Evolutionary conservation across 2,329 filamentous ascomycete genomes (phyloP), one percentile per base, ranked within the genome.

Genomic region (Pseudogymnoascus sp.): DNA sequence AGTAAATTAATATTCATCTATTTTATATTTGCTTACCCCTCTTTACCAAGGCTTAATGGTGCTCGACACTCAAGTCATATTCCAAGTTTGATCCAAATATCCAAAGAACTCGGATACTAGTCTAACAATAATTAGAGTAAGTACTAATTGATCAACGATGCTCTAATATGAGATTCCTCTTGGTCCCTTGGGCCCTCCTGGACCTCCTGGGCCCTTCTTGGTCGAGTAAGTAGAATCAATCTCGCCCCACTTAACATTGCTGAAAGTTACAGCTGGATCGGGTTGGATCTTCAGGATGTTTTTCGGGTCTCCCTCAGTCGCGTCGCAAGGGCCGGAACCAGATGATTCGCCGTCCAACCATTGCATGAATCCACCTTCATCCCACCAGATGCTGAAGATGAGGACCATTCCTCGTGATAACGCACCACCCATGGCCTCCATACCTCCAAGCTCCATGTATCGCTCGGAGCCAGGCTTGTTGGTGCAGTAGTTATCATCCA

Each of bases 241-340:
- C 66, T 86, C 81, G n/a, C 83, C 83, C 77, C 81, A 83, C 68
- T 78, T 79, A 67, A 86, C 80, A 68, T 84, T 80, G 65, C 78
- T 80, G 68, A 83, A 86, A 1, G 74, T 78, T 3, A 86, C 80
- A 12, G 75, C 75, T 0, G 83, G 79, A 59, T 75, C 74, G 0
- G 80, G 78, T 67, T 80, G 73, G 12, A 80, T 70, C 55, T 74
- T 71, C 61, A 76, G 64, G 62, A 86, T 81, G 12, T 76, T 72
- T 38, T 72, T 70, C 0, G 83, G 83, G 63, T 78, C 74, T 0
- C 83, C 83, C 67, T 82, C 80, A 0, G 78, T 81, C 3, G 74
- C 75, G 67, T 77, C 77, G 71, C 83, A 86, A 26, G 82, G 83
- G 0, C 83, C 83, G 3, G 78, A 72, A 37, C 72, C 74, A 1